Percentiles rank a stretch among this genome's conserved stretches.
These are phyloP conservation scores for Sphaerulina populicola DNA, from an alignment of 2,329 filamentous ascomycete genomes.

Conservation along the genomic window DNA sequence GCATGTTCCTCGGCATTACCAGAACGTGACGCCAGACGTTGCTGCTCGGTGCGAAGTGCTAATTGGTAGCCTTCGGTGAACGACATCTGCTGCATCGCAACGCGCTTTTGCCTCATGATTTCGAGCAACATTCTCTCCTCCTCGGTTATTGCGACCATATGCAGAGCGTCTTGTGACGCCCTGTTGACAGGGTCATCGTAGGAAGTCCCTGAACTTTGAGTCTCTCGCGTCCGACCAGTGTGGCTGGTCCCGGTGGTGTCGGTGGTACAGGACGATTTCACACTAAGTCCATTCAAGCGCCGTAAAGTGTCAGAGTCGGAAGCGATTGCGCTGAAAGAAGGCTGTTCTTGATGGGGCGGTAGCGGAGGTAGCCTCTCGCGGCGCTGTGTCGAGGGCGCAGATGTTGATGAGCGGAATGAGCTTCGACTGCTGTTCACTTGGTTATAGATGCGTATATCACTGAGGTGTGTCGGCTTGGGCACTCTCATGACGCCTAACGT, in stretches of 20 bases:
- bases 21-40: conserved; percentile 20
- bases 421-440: conserved; percentile 7
- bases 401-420: conserved; percentile 9
- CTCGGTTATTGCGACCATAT: conserved; percentile 42
- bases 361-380: conserved; percentile 3
- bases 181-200: conserved; percentile 4
- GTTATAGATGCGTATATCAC: conserved; percentile 3
- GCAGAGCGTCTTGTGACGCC: conserved; percentile 11
- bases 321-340: neutral
- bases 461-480: conserved; percentile 10
- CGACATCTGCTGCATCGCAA: conserved; percentile 39
- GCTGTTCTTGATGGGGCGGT: neutral
- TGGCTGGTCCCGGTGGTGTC: conserved; percentile 3
- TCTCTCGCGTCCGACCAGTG: conserved; percentile 7
- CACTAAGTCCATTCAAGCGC: conserved; percentile 14
- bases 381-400: conserved; percentile 7
- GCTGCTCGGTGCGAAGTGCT: conserved; percentile 31
- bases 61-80: conserved; percentile 34
- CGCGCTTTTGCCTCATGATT: conserved; percentile 44
- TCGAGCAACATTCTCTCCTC: conserved; percentile 45
- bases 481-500: conserved; percentile 16
- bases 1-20: conserved; percentile 21
- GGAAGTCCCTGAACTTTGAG: conserved; percentile 6
- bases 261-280: conserved; percentile 11
- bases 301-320: conserved; percentile 12